Conservation (phyloP, 176 grass and related monocot species). For the Oryza officinalis region DNA sequence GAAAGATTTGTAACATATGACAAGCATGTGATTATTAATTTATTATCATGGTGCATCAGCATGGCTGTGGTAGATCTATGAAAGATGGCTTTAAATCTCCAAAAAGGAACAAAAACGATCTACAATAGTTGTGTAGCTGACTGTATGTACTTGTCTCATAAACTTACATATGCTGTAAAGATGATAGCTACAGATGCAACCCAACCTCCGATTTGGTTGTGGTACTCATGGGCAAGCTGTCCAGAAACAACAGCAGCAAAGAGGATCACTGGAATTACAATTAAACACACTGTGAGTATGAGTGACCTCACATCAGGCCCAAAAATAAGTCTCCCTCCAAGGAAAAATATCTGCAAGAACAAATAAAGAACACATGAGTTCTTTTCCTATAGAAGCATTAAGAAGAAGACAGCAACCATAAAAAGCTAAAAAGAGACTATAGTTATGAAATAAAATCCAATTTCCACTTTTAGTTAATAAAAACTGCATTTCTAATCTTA, state of each 20-base stretch:
- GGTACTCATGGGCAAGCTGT: conserved; percentile 53
- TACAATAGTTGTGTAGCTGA: background rate
- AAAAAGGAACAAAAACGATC: background rate
- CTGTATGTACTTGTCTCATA: conserved; percentile 11
- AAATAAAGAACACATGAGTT: background rate
- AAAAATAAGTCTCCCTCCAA: conserved; percentile 81
- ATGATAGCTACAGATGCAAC: conserved; percentile 49
- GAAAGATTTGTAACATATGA: background rate
- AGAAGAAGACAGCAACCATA: background rate
- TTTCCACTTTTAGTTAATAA: background rate
- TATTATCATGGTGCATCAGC: background rate
- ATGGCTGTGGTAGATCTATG: background rate
- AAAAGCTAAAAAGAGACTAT: background rate
- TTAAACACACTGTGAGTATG: conserved; percentile 62
- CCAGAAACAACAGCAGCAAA: conserved; percentile 59
- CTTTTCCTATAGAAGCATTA: background rate
- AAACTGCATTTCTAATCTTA: conserved; percentile 22
- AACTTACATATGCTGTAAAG: conserved; percentile 71
- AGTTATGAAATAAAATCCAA: background rate
- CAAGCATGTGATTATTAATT: background rate
- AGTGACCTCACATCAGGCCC: conserved; percentile 76
- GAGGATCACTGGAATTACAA: conserved; percentile 58
- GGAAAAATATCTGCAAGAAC: conserved; percentile 66
- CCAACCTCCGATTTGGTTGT: conserved; percentile 50
- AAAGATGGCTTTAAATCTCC: conserved; percentile 6